phyloP scores from a whole-genome alignment of 768 basidiomycete genomes.

The Pleurotus cornucopiae region DNA sequence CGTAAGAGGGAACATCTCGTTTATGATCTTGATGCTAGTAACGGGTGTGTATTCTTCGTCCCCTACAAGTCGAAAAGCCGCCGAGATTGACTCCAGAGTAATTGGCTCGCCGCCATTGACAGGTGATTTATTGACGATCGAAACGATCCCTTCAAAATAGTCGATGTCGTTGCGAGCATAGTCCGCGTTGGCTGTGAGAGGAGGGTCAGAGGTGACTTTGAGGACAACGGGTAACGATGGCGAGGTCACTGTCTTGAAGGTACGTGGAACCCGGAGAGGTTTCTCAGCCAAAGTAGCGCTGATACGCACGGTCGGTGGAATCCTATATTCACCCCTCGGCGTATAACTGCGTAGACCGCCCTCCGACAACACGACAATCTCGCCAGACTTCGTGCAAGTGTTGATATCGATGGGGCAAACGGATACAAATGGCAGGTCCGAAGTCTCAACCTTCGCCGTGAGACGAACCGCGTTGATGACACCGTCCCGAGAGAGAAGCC shows the following conservation, averaged over 20 bases:
- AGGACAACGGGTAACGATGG: slow-evolving; percentile 27
- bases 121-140: slow-evolving; percentile 34
- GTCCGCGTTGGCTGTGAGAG: slow-evolving; percentile 29
- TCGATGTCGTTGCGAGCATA: slow-evolving; percentile 20
- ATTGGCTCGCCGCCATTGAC: slow-evolving; percentile 26
- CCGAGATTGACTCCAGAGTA: slow-evolving; percentile 28
- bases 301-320: slow-evolving; percentile 28
- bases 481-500: slow-evolving; percentile 31
- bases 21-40: slow-evolving; percentile 21
- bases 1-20: slow-evolving; percentile 24
- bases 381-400: slow-evolving; percentile 30
- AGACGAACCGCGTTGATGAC: slow-evolving; percentile 31
- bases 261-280: slow-evolving; percentile 25
- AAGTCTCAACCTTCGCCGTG: slow-evolving; percentile 31
- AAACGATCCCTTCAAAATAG: slow-evolving; percentile 28
- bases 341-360: slow-evolving; percentile 33
- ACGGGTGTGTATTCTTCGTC: slow-evolving; percentile 27
- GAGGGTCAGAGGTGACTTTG: slow-evolving; percentile 30
- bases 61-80: slow-evolving; percentile 31
- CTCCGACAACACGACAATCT: slow-evolving; percentile 27
- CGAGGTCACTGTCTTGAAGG: slow-evolving; percentile 31
- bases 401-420: slow-evolving; percentile 33
- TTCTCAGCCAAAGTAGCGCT: slow-evolving; percentile 28
- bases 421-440: slow-evolving; percentile 26
- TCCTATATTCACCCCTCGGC: slow-evolving; percentile 25